Percentiles rank a stretch among this genome's conserved stretches.
phyloP scores from a whole-genome alignment of 441 rosid species.

The Populus hybrid region DNA sequence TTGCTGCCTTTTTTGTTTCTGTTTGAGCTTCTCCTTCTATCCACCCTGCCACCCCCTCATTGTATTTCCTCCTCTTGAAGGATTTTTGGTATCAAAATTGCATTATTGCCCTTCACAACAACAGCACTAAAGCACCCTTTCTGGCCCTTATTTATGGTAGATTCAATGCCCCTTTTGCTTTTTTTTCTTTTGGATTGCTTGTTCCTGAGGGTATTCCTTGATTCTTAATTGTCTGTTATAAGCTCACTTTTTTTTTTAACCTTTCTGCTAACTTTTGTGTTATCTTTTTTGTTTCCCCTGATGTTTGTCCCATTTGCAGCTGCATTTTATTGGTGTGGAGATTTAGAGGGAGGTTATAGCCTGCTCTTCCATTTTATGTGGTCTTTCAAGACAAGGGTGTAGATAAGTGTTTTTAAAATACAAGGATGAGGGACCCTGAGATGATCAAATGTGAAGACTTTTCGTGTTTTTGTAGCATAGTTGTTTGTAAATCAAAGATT shows the following conservation, averaged over 20 bases:
- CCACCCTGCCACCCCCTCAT: not conserved
- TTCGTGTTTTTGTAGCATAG: slow-evolving; percentile 31
- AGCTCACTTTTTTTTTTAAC: not conserved
- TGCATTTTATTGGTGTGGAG: slow-evolving; percentile 27
- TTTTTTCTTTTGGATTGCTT: slow-evolving; percentile 47
- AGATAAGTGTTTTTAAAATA: slow-evolving; percentile 26
- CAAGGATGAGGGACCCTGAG: slow-evolving; percentile 64
- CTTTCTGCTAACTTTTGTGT: not conserved
- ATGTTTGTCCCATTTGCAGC: slow-evolving; percentile 23
- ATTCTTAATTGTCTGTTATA: slow-evolving; percentile 12
- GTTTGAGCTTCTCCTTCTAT: slow-evolving; percentile 9
- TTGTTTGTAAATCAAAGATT: slow-evolving; percentile 7
- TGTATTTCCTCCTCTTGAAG: not conserved
- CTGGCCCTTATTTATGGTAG: slow-evolving; percentile 24
- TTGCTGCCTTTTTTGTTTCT: slow-evolving; percentile 41
- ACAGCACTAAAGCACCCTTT: slow-evolving; percentile 15
- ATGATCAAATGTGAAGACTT: slow-evolving; percentile 31
- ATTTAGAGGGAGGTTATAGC: slow-evolving; percentile 26
- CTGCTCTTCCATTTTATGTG: slow-evolving; percentile 26
- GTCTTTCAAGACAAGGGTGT: slow-evolving; percentile 36
- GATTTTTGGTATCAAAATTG: slow-evolving; percentile 1
- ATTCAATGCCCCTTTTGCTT: slow-evolving; percentile 15
- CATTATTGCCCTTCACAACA: slow-evolving; percentile 13
- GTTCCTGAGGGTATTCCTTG: slow-evolving; percentile 41
- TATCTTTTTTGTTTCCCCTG: not conserved